These are phyloP conservation scores for Taphrina wiesneri DNA, from an alignment of 1,139 yeast species.

Conservation along the genomic window DNA sequence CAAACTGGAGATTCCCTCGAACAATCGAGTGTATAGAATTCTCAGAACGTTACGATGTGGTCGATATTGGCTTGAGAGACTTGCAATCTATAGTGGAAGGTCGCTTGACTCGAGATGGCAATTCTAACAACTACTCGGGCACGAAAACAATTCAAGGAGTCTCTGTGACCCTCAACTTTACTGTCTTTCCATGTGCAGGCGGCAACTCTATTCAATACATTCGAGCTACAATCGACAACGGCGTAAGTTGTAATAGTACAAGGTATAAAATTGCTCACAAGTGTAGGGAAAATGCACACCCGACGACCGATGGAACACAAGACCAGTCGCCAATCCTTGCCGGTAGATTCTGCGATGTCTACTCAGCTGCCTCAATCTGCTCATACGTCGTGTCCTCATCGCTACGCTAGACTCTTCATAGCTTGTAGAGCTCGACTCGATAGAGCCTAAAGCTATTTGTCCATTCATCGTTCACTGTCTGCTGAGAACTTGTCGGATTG, in stretches of 20 bases:
- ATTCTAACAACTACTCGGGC: background rate
- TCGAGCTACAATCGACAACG: background rate
- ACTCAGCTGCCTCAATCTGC: too few relatives aligned
- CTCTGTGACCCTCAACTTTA: background rate
- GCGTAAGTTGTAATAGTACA: background rate
- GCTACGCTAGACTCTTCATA: too few relatives aligned
- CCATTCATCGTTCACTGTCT: too few relatives aligned
- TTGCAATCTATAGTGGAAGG: background rate
- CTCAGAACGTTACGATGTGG: background rate
- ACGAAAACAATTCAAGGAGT: background rate
- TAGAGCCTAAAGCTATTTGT: too few relatives aligned
- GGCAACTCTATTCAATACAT: background rate
- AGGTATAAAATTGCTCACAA: too few relatives aligned
- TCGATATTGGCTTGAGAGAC: background rate
- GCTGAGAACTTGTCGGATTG: too few relatives aligned
- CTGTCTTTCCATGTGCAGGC: background rate
- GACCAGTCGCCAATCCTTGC: too few relatives aligned
- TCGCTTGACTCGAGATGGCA: background rate
- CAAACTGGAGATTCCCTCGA: background rate
- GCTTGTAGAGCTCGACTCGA: too few relatives aligned
- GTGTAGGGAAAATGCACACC: background rate
- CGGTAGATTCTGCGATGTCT: too few relatives aligned
- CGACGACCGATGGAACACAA: background rate
- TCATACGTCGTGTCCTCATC: too few relatives aligned
- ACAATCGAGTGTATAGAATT: background rate